Base-by-base conservation (phyloP, 2,329 filamentous ascomycete genomes). In the Thielaviopsis punctulata region DNA sequence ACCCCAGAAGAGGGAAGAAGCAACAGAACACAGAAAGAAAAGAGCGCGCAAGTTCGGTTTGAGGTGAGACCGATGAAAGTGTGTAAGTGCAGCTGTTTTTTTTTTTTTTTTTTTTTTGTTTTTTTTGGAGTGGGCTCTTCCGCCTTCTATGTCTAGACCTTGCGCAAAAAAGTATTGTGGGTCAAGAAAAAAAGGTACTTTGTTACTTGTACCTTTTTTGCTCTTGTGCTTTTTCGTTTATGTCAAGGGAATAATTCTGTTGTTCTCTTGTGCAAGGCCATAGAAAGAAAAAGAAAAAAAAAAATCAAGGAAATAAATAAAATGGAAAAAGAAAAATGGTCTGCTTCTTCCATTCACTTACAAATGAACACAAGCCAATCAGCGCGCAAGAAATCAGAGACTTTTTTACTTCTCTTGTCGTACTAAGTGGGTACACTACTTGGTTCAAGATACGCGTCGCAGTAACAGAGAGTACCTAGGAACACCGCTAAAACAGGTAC, bases 1-100 rank as follows among this genome's bases (percentile, higher is more conserved):
- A 44, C 49, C n/a, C 43, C 30, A 51, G 50, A 49, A 44, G 52
- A 46, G 48, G 36, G 47, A 53, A 47, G n/a, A 44, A 45, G 52
- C 46, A 53, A 48, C 39, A 49, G 49, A 25, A 24, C 51, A 46
- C 43, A 27, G 45, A 48, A 25, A 39, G 25, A 43, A 45, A n/a
- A 10, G 23, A 19, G 46, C 8, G 25, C 15, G n/a, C 39, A 43
- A 13, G n/a, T n/a, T n/a, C 43, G 41, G 39, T 41, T 39, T 45
- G 39, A 51, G 49, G 43, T 51, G 33, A 41, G 49, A 45, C 33
- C 49, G 27, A 41, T 44, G 49, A 52, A 48, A 52, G 41, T 41
- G 21, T 48, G 36, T 44, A 45, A 52, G 33, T 52, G 15, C 21
- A 49, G 33, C 48, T 27, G n/a, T n/a, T n/a, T n/a, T n/a, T n/a